phyloP scores from a whole-genome alignment of 2,329 filamentous ascomycete genomes.

The Fusarium albidum region DNA sequence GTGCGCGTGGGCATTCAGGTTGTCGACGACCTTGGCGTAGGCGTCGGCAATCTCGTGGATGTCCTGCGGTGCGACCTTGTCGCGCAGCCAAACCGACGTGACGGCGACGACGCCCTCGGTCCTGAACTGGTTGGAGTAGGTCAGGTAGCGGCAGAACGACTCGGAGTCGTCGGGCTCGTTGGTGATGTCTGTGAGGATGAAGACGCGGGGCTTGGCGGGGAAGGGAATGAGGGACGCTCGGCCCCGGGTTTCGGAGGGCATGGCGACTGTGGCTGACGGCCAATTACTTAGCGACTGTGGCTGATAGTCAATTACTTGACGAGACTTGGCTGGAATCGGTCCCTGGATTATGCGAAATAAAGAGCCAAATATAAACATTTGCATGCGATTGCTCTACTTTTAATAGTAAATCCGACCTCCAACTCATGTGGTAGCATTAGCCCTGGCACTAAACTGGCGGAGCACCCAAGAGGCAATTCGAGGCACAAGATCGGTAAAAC shows the following conservation, averaged over 20 bases:
- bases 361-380: no score
- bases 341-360: no score
- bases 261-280: no score
- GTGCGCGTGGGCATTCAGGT: constrained; percentile 57
- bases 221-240: constrained; percentile 11
- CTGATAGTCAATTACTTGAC: no score
- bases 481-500: no score
- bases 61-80: constrained; percentile 49
- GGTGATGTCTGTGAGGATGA: constrained; percentile 55
- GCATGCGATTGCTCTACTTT: no score
- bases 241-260: neutral
- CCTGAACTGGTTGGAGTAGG: constrained; percentile 55
- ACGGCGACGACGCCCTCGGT: constrained; percentile 53
- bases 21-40: constrained; percentile 53
- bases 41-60: constrained; percentile 48
- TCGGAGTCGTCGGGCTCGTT: constrained; percentile 57
- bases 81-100: constrained; percentile 55
- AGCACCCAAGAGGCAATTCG: no score
- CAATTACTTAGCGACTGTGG: no score
- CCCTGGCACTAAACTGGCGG: no score
- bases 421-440: no score
- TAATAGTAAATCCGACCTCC: no score
- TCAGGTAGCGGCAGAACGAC: constrained; percentile 53
- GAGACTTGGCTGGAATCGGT: no score
- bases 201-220: constrained; percentile 46